Conservation (phyloP, 2,329 filamentous ascomycete species). For the Didymosphaeria variabile region DNA sequence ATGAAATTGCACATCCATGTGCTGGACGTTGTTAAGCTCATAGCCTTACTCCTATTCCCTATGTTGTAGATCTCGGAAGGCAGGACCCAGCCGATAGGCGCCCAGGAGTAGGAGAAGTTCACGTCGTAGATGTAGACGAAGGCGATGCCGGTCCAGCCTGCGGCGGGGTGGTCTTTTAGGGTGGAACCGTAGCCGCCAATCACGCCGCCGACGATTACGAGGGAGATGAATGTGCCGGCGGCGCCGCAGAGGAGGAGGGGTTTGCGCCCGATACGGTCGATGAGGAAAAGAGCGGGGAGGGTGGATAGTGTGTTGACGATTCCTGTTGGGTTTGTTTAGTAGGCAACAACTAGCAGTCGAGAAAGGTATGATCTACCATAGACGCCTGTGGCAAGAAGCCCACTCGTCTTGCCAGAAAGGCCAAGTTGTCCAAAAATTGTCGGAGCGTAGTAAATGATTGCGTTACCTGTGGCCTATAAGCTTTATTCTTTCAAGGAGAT, state of each 20-base stretch:
- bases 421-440: conserved; percentile 52
- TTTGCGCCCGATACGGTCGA: conserved; percentile 66
- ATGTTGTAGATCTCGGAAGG: conserved; percentile 22
- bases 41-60: conserved; percentile 38
- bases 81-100: conserved; percentile 53
- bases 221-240: too few relatives aligned
- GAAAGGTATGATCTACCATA: too few relatives aligned
- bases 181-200: too few relatives aligned
- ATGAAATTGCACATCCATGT: conserved; percentile 34
- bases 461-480: conserved; percentile 32
- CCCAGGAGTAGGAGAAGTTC: conserved; percentile 17
- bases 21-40: conserved; percentile 65
- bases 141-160: conserved; percentile 17
- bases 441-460: conserved; percentile 67
- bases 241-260: conserved; percentile 19
- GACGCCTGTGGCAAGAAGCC: conserved; percentile 73
- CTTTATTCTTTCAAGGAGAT: too few relatives aligned
- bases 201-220: too few relatives aligned
- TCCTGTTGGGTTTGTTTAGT: too few relatives aligned
- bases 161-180: neutral
- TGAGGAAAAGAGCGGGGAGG: conserved; percentile 48
- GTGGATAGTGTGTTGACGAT: too few relatives aligned
- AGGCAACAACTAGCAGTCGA: too few relatives aligned
- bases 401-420: conserved; percentile 55
- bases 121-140: conserved; percentile 16